phyloP scores from a whole-genome alignment of 768 basidiomycete genomes.

The Termitomyces sp. region DNA sequence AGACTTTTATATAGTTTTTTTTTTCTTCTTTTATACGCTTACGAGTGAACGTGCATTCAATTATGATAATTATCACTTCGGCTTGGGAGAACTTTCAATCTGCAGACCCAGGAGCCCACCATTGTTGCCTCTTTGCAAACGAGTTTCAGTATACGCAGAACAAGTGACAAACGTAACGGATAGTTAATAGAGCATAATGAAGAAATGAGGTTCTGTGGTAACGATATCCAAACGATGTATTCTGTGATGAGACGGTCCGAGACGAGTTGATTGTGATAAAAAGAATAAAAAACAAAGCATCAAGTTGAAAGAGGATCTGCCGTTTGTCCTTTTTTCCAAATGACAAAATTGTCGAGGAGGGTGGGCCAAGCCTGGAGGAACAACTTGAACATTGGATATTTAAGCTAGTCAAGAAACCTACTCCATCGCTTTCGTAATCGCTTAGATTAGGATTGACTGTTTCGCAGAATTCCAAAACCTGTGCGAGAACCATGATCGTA shows the following conservation, averaged over 20 bases:
- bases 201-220: neutral
- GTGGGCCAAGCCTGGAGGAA: constrained; percentile 72
- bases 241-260: neutral
- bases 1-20: neutral
- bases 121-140: neutral
- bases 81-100: neutral
- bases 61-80: neutral
- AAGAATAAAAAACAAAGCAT: neutral
- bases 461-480: constrained; percentile 77
- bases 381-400: neutral
- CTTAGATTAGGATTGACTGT: constrained; percentile 53
- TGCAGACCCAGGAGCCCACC: neutral
- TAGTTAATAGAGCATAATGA: neutral
- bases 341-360: constrained; percentile 72
- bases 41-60: neutral
- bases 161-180: neutral
- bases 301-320: neutral
- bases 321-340: constrained; percentile 45
- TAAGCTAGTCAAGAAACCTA: constrained; percentile 26
- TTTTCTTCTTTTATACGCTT: neutral
- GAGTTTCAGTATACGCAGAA: neutral
- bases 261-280: neutral
- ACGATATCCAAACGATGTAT: neutral
- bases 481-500: neutral
- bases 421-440: constrained; percentile 74